Evolutionary conservation across 1,284 basidiomycete species (phyloP), one percentile per base, ranked within the genome.

Genomic region (Ganoderma lucidum): DNA sequence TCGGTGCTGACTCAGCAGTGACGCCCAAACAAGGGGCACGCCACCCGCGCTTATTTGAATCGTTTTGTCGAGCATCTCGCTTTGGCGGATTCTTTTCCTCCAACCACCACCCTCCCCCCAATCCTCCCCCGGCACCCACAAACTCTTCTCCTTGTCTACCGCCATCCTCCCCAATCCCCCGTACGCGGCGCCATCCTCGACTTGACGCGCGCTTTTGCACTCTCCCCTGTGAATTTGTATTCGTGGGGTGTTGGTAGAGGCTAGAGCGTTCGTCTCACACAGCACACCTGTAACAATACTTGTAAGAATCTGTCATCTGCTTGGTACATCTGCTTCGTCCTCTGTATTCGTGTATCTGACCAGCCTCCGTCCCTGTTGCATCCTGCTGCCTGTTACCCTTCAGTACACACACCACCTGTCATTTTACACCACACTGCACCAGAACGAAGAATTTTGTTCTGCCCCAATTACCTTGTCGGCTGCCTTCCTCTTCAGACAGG

Each of bases 321-420:
- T 61, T 10, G 59, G 41, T 61, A n/a, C 59, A 61, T 61, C 37
- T 23, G 39, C 6, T 15, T 42, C 68, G 68, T 75, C 72, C 23
- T 41, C 66, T 67, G 56, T 65, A 72, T 64, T 66, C 74, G 74
- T 74, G 74, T 77, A 75, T 78, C 77, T 78, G 76, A 78, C 78
- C 72, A 71, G 62, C 68, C 65, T 39, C 41, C 59, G 23, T 67
- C 73, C 74, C 73, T 78, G 75, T 78, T 73, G 66, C 72, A 48
- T 68, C 67, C 67, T 74, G 69, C 70, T 70, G 69, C 70, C 67
- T 73, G 72, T 73, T 17, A 39, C 48, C 45, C 73, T 75, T 78
- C 74, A 75, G 67, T 79, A 80, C 76, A 72, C 74, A 64, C 73
- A 70, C 68, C 71, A 73, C 76, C 73, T 79, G 76, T 78, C 75